Evolutionary conservation across 768 basidiomycete genomes (phyloP).

Genomic region (Hygrocybe coccinea): DNA sequence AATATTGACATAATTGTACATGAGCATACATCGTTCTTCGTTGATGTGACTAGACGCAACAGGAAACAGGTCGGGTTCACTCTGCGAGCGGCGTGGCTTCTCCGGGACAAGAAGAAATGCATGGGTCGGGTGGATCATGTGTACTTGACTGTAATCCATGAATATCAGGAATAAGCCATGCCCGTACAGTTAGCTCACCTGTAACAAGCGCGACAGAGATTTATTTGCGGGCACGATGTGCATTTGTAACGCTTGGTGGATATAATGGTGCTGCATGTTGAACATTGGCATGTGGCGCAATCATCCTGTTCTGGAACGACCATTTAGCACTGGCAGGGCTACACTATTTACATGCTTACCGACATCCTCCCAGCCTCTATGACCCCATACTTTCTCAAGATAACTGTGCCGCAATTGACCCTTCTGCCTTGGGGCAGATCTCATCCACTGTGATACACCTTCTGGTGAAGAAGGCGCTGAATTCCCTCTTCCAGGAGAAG

Average conservation of each 20-base stretch:
- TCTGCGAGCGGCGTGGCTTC: conserved; percentile 37
- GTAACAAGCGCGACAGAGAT: conserved; percentile 79
- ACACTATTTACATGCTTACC: conserved; percentile 47
- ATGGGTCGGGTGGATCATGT: conserved; percentile 87
- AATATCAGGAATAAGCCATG: not conserved
- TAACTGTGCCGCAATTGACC: conserved; percentile 82
- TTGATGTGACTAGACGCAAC: conserved; percentile 30
- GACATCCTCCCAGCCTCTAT: conserved; percentile 80
- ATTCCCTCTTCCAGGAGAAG: conserved; percentile 37
- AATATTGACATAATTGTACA: conserved; percentile 6
- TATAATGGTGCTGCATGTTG: conserved; percentile 69
- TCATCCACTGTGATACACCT: conserved; percentile 52
- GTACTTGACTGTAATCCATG: conserved; percentile 59
- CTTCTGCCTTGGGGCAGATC: conserved; percentile 66
- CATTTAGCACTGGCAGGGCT: not conserved
- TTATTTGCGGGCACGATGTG: conserved; percentile 71
- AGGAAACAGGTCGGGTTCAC: conserved; percentile 35
- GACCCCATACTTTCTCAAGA: conserved; percentile 81
- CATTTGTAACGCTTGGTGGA: conserved; percentile 76
- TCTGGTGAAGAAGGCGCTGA: conserved; percentile 49
- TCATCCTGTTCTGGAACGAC: conserved; percentile 61
- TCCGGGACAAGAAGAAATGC: conserved; percentile 82
- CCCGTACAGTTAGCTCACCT: conserved; percentile 42
- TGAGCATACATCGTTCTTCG: conserved; percentile 57
- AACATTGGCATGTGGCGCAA: conserved; percentile 57